These are phyloP conservation scores for Dicorynia guianensis DNA, from an alignment of 306 rosid genomes.

Conservation along the genomic window DNA sequence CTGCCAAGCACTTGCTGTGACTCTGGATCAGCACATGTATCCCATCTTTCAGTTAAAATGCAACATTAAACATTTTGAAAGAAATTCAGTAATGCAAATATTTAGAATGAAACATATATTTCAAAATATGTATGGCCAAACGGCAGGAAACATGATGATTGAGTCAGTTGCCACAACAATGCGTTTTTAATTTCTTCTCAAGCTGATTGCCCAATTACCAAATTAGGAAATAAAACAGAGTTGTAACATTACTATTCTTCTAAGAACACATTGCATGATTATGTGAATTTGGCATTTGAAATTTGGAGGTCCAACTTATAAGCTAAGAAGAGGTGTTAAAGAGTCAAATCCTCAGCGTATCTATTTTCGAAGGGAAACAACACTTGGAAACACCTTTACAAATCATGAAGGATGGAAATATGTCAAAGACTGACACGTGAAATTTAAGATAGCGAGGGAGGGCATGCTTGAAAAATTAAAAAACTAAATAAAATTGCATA, in stretches of 20 bases:
- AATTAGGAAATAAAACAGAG: background rate
- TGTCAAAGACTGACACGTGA: no score
- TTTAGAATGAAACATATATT: background rate
- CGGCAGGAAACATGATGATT: background rate
- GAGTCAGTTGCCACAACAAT: background rate
- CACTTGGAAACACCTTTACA: no score
- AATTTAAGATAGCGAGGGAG: no score
- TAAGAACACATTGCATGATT: background rate
- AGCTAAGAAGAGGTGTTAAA: no score
- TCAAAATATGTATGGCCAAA: background rate
- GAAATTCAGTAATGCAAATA: background rate
- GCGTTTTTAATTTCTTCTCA: no score
- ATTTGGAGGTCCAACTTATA: background rate
- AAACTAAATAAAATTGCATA: no score
- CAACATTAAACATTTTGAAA: background rate
- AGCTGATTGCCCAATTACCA: no score
- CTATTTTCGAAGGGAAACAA: no score
- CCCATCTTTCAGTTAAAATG: constrained; percentile 43
- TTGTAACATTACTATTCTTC: background rate
- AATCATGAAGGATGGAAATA: no score
- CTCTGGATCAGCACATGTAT: constrained; percentile 58
- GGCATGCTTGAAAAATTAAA: no score
- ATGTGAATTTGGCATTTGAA: background rate
- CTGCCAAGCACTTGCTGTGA: constrained; percentile 77
- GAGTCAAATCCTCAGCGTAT: no score